Base-by-base conservation (phyloP, 345 rosid species). In the Dipteronia dyeriana region DNA sequence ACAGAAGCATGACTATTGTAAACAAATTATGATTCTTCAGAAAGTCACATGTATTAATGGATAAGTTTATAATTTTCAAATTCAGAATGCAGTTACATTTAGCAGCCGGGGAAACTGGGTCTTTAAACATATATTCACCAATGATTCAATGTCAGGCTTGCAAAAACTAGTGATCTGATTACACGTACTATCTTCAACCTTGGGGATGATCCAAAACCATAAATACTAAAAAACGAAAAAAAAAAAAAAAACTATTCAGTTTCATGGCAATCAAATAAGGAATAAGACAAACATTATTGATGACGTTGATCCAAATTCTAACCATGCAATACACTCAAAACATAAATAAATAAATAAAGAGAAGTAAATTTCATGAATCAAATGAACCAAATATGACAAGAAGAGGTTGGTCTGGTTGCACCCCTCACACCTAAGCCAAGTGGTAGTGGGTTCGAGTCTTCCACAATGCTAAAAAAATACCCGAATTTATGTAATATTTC, bases 81-180 rank as follows among this genome's bases (percentile, higher is more conserved):
- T 29, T 25, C 6, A 1, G 4, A 23, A n/a, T 16, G 56, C 69
- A 53, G 17, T 65, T 88, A 95, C 99, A 95, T 90, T 90, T 23
- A 94, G 97, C 51, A 94, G 78, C 34, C 87, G 91, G 31, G 97
- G 95, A 17, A 95, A 86, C 84, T 88, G 89, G 82, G 83, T 85
- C 86, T 69, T 79, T 82, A 29, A 88, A 88, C 31, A 96, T 82
- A 82, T 90, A 88, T 92, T 88, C 0, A 80, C 79, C 76, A 96
- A 86, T 23, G 91, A 80, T 78, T 77, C 83, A 22, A 89, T 76
- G 76, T 81, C 86, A 66, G 99, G 95, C 84, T 87, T 96, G 90
- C 78, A 83, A 73, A 73, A 47, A 57, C 69, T 41, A 68, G 23
- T 39, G 53, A 78, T 3, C 81, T 71, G 34, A 78, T 73, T 29